Evolutionary conservation across 352 stramenopile species (phyloP).

Genomic region (Globisporangium cystogenes): DNA sequence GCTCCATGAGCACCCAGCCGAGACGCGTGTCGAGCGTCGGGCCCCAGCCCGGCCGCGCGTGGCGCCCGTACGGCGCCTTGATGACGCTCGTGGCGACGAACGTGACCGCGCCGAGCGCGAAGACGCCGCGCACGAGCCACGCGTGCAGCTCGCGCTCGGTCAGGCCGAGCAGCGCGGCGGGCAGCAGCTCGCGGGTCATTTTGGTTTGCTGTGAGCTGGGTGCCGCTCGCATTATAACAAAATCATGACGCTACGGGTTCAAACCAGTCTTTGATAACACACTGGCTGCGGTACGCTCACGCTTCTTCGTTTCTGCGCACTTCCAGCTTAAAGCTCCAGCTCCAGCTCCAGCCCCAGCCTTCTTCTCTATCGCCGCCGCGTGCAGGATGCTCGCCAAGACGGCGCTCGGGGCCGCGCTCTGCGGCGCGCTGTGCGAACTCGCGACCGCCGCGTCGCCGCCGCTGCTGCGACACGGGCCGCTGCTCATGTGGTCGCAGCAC

Average conservation of each 20-base stretch:
- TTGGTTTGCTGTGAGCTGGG: no score
- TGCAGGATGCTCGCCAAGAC: constrained; percentile 21
- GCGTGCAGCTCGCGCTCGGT: constrained; percentile 42
- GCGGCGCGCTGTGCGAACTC: constrained; percentile 18
- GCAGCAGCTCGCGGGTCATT: constrained; percentile 7
- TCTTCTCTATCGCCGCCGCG: constrained; percentile 10
- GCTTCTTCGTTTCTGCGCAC: background rate
- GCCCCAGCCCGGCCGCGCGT: constrained; percentile 48
- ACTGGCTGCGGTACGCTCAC: background rate
- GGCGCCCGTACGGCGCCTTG: constrained; percentile 58
- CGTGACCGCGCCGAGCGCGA: constrained; percentile 46
- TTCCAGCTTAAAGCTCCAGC: background rate
- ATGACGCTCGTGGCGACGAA: constrained; percentile 43
- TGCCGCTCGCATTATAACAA: no score
- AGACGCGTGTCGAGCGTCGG: constrained; percentile 46
- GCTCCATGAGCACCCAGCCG: constrained; percentile 73
- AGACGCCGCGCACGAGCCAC: constrained; percentile 47
- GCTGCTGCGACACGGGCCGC: constrained; percentile 46
- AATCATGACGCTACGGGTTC: no score
- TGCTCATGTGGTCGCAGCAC: constrained; percentile 62
- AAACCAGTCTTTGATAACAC: no score
- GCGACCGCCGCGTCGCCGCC: constrained; percentile 10
- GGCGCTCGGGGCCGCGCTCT: constrained; percentile 12
- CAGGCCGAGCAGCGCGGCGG: constrained; percentile 13
- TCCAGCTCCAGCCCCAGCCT: background rate